Percentiles rank a stretch among this genome's conserved stretches.
phyloP scores from a whole-genome alignment of 75 land plant genomes.

The Pinus taeda region DNA sequence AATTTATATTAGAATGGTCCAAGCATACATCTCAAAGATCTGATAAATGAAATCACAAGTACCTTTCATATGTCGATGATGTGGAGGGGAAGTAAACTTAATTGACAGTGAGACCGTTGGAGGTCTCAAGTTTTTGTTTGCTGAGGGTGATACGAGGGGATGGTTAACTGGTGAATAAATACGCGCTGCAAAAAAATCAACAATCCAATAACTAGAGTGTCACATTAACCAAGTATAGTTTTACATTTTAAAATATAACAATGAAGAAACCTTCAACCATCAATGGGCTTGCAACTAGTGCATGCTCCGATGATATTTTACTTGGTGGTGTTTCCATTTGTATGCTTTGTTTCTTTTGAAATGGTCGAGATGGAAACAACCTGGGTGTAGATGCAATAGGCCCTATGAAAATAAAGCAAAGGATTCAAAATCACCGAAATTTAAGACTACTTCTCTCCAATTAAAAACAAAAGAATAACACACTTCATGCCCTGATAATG shows the following conservation, averaged over 20 bases:
- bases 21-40: neutral
- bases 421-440: neutral
- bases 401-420: neutral
- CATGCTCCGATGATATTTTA: neutral
- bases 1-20: neutral
- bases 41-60: neutral
- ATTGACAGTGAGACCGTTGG: constrained; percentile 17
- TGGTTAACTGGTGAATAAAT: constrained; percentile 23
- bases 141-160: constrained; percentile 22
- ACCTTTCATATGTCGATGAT: constrained; percentile 29
- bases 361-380: neutral
- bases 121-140: constrained; percentile 5
- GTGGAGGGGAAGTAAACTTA: constrained; percentile 46
- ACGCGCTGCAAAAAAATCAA: constrained; percentile 21
- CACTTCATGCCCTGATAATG: neutral
- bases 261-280: neutral
- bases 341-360: neutral
- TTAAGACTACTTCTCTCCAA: neutral
- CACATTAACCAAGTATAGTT: neutral
- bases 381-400: neutral
- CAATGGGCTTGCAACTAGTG: neutral
- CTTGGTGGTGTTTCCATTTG: constrained; percentile 12
- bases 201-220: neutral
- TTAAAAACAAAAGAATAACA: neutral
- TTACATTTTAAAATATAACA: neutral